Evolutionary conservation across 2,329 filamentous ascomycete genomes (phyloP), one percentile per base, ranked within the genome.

Genomic region (Aspergillus sergii): DNA sequence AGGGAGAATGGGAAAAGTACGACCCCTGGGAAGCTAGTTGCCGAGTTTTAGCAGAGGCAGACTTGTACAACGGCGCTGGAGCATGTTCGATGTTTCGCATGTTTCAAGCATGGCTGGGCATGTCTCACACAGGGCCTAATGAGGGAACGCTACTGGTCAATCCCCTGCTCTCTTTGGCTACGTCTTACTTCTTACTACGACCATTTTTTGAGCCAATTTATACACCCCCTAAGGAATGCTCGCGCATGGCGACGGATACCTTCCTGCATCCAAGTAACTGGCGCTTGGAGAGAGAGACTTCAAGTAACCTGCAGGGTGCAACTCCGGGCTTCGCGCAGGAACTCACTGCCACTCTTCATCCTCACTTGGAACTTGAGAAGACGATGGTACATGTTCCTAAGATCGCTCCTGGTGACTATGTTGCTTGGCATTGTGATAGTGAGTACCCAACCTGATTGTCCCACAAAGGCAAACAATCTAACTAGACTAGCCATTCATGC

Each of bases 41-140:
- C 12, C 43, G 43, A 16, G 43, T 46, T 23, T 6, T 23, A 86
- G 87, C 0, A 77, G 83, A 2, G 9, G 89, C 85, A 48, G 88
- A 95, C 76, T 80, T 92, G 36, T 93, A 96, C 74, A 82, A 90
- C 50, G 91, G 92, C 1, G 82, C 92, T 0, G 92, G 93, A 0
- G 88, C 89, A 0, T 94, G 91, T 77, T 88, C 84, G 58, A 91
- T 91, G 79, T 94, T 95, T 78, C 85, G 93, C 50, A 89, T 91
- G 84, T 93, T 90, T 74, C 93, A 96, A 78, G 92, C 92, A 30
- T 96, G 93, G 93, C 75, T 96, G 59, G 48, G 65, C 63, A 88
- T 96, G 82, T 91, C 88, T 65, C 78, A 80, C 5, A 56, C 43
- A 14, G 43, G 43, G 1, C 43, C 43, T 23, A 46, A 46, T 5